Conservation (phyloP, 805 yeast species). For the Suhomyces tanzawaensis region DNA sequence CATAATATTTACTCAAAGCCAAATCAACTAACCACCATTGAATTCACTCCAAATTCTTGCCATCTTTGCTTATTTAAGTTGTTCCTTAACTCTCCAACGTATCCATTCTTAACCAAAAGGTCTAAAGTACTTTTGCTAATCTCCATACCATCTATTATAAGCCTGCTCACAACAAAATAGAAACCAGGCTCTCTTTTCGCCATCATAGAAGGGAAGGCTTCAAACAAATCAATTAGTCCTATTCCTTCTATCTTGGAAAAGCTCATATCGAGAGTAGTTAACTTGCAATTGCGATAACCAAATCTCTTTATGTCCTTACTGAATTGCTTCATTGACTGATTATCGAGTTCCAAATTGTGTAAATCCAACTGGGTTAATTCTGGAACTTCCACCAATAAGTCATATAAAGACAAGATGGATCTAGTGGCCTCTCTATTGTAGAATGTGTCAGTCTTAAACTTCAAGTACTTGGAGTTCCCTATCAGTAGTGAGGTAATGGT, state of each 20-base stretch:
- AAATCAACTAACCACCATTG: constrained; percentile 15
- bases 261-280: constrained; percentile 36
- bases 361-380: constrained; percentile 22
- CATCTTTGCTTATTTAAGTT: constrained; percentile 29
- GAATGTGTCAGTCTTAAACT: constrained; percentile 14
- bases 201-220: constrained; percentile 8
- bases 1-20: no score
- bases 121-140: constrained; percentile 28
- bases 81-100: constrained; percentile 18
- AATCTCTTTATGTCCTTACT: constrained; percentile 21
- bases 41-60: constrained; percentile 36
- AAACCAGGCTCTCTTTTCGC: not conserved
- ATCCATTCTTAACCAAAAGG: constrained; percentile 15
- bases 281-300: constrained; percentile 14
- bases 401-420: constrained; percentile 12
- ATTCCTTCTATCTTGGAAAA: constrained; percentile 37
- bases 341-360: constrained; percentile 37
- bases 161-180: constrained; percentile 15
- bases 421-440: not conserved
- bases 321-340: constrained; percentile 29
- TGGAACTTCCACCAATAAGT: constrained; percentile 20
- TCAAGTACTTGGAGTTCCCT: constrained; percentile 12
- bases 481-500: constrained; percentile 3
- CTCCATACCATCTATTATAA: constrained; percentile 34
- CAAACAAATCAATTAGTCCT: constrained; percentile 34